Conservation (phyloP, 1,284 basidiomycete genomes). For the Trichosporon coremiiforme region DNA sequence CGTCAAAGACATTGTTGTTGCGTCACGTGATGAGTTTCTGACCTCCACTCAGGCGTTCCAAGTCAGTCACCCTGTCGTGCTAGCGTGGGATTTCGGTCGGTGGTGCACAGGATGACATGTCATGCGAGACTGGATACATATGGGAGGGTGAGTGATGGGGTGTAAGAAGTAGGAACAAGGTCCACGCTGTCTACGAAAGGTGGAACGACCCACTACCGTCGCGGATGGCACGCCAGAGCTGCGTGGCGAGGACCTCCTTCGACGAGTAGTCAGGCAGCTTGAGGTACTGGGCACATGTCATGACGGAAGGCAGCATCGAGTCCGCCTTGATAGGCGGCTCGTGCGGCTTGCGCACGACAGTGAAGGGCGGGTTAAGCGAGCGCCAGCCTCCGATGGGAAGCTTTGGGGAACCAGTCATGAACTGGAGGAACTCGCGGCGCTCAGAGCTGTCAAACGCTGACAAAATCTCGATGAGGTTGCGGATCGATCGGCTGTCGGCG, state of each 20-base stretch:
- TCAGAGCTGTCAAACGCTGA: constrained; percentile 71
- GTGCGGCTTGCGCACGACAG: constrained; percentile 95
- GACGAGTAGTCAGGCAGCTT: constrained; percentile 92
- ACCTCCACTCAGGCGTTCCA: constrained; percentile 4
- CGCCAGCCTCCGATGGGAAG: constrained; percentile 95
- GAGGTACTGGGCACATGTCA: constrained; percentile 63
- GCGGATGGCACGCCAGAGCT: constrained; percentile 77
- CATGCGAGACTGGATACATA: constrained; percentile 19
- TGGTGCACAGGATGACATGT: constrained; percentile 2
- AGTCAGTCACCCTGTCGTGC: too few relatives aligned
- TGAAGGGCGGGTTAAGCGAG: constrained; percentile 88
- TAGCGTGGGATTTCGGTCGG: too few relatives aligned
- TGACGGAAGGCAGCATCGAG: constrained; percentile 68
- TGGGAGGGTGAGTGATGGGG: not conserved
- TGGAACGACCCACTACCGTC: constrained; percentile 95
- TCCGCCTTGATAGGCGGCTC: constrained; percentile 87
- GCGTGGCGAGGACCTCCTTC: constrained; percentile 76
- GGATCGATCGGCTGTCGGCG: constrained; percentile 85
- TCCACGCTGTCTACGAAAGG: constrained; percentile 68
- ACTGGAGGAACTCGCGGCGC: constrained; percentile 89
- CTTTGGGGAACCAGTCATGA: constrained; percentile 94
- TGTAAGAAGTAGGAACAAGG: not conserved
- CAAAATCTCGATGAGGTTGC: constrained; percentile 85
- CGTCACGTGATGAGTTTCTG: not conserved
- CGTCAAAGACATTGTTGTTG: constrained; percentile 3